Base-by-base conservation (phyloP, 2,329 filamentous ascomycete species). In the Cladosporium sp. region DNA sequence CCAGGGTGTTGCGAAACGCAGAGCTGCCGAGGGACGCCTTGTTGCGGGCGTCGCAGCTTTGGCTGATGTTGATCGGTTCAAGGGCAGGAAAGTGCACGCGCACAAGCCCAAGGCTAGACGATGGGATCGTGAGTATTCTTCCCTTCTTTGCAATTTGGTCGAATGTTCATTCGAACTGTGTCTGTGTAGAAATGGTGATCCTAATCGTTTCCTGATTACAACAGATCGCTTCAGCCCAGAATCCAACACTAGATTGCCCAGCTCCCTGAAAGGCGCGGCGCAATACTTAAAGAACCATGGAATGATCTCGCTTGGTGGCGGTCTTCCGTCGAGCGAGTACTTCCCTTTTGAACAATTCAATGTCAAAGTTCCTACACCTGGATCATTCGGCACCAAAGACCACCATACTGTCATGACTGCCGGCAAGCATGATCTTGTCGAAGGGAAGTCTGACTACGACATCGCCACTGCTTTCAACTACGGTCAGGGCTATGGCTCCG, bases 401-500 rank as follows among this genome's bases (percentile, higher is more conserved):
- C 22, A 28, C 17, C 28, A 48, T 24, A 8, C 48, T 20, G 76
- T 80, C 3, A 67, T 92, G 35, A 83, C 75, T 20, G 84, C 90
- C 19, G 90, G 89, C 47, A 99, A 97, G 77, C 86, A 96, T 72
- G 93, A 97, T 75, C 84, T 88, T 20, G 78, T 79, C 12, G 79
- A 88, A 49, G 84, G 82, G 19, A 85, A 80, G 60, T 81, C 81
- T 40, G 73, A 79, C 24, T 85, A 73, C 77, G 94, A 99, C 75
- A 83, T 99, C 52, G 85, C 89, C 45, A 90, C 95, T 61, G 89
- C 89, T 1, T 86, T 97, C 71, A 97, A 99, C 76, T 99, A 99
- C 72, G 90, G 89, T 34, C 91, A 96, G 75, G 87, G 91, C 8
- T 85, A 85, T 17, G 94, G 94, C 17, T 85, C 90, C 10, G 88